phyloP scores from a whole-genome alignment of 75 land plant genomes.

The Pseudotsuga menziesii region DNA sequence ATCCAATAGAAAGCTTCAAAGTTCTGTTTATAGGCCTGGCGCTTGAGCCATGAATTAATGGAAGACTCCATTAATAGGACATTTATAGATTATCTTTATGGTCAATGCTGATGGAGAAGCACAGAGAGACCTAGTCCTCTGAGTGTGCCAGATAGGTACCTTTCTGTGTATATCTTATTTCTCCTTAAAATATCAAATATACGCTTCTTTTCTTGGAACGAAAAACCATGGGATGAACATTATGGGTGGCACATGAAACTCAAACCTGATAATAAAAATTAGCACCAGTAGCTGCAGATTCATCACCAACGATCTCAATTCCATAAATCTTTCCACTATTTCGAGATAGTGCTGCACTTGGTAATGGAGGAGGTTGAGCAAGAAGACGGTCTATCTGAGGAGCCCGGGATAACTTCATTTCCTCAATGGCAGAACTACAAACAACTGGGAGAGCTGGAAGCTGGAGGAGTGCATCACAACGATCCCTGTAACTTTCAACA shows the following conservation, averaged over 20 bases:
- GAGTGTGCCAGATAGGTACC: no score
- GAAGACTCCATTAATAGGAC: no score
- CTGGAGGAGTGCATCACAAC: constrained; percentile 42
- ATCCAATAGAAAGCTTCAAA: no score
- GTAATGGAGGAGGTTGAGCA: constrained; percentile 15
- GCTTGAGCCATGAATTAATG: no score
- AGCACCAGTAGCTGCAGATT: constrained; percentile 15
- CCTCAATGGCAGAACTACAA: constrained; percentile 48
- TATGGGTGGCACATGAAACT: background rate
- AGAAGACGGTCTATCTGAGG: constrained; percentile 67
- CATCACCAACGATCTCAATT: constrained; percentile 14
- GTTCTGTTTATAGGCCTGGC: no score
- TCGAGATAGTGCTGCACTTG: background rate
- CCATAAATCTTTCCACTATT: constrained; percentile 9
- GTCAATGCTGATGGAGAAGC: no score
- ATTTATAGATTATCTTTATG: no score
- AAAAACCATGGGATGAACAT: no score
- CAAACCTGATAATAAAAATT: constrained; percentile 70
- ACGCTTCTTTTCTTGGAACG: no score
- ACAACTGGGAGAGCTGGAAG: constrained; percentile 73
- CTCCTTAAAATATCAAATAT: no score
- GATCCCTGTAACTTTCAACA: constrained; percentile 53
- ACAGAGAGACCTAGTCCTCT: no score
- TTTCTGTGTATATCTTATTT: no score
- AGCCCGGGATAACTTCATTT: constrained; percentile 50